Evolutionary conservation across 2,329 filamentous ascomycete species (phyloP).

Genomic region (Alternaria angustiovoidea): DNA sequence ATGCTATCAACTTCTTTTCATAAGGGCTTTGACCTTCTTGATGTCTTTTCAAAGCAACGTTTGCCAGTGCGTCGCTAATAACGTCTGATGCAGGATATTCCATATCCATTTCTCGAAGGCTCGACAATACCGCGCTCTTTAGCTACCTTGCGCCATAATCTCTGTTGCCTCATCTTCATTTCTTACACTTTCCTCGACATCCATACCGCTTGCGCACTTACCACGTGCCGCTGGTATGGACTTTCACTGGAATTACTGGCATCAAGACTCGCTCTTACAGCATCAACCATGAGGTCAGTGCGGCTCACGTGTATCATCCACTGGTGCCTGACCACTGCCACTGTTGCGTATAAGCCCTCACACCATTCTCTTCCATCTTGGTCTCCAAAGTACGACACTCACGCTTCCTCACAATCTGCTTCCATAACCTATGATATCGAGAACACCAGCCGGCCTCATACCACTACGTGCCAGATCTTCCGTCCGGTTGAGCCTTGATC

Average conservation of each 20-base stretch:
- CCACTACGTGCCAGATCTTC: background rate
- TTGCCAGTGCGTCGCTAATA: background rate
- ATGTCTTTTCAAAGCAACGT: background rate
- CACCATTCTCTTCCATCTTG: background rate
- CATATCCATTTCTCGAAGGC: background rate
- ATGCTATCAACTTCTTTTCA: background rate
- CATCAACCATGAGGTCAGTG: background rate
- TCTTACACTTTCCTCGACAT: background rate
- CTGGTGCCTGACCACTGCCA: background rate
- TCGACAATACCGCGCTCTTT: background rate
- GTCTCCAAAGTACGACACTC: background rate
- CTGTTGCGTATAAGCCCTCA: background rate
- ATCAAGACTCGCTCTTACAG: background rate
- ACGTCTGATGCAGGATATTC: background rate
- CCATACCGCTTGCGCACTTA: rapidly evolving
- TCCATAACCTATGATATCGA: background rate
- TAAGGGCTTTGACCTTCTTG: background rate
- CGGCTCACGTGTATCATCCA: no score
- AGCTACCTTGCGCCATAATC: background rate
- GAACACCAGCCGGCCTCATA: background rate
- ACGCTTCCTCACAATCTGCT: no score
- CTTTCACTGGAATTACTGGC: background rate
- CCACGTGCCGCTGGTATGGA: background rate
- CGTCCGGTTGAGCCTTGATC: no score
- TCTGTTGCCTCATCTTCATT: background rate